Evolutionary conservation across 2,329 filamentous ascomycete genomes (phyloP), one percentile per base, ranked within the genome.

Genomic region (Penicillium sp.): DNA sequence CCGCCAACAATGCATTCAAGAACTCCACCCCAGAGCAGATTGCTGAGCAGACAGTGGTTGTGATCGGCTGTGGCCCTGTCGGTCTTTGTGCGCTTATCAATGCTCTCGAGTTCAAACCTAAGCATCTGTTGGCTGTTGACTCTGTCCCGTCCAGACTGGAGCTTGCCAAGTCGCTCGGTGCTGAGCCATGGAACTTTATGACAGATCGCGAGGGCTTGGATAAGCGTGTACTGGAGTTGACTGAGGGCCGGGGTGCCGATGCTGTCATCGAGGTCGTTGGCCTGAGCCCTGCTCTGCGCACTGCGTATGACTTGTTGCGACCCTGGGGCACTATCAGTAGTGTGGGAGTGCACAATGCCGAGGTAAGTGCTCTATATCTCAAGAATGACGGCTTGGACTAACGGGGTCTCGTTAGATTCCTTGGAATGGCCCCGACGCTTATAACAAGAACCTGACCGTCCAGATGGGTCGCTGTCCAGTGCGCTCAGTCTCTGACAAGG

Each of bases 1-100:
- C 87, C 6, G 87, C 87, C 4, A 77, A 78, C 47, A 93, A 89
- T 61, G 90, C 83, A 6, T 85, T 95, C 66, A 79, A 80, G 47
- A 71, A 84, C 61, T 75, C 84, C 31, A 74, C 70, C 9, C 62
- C 63, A 11, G 76, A 81, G 50, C 75, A 82, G 46, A 78, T 84
- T 42, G 69, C 75, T 14, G 79, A 87, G 38, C 80, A 82, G 49
- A 87, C 84, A 0, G 82, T 89, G 0, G 86, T 94, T 1, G 73
- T 95, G 16, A 80, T 95, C 49, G 90, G 90, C 4, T 95, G 89
- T 62, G 90, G 90, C 0, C 85, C 85, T 0, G 85, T 95, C 3
- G 90, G 89, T 1, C 77, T 95, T 10, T 95, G 90, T 65, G 88
- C 89, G 13, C 73, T 94, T 47, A 77, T 90, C 51, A 85, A 87